Base-by-base conservation (phyloP, 257 asterid species). In the Ophiorrhiza pumila region DNA sequence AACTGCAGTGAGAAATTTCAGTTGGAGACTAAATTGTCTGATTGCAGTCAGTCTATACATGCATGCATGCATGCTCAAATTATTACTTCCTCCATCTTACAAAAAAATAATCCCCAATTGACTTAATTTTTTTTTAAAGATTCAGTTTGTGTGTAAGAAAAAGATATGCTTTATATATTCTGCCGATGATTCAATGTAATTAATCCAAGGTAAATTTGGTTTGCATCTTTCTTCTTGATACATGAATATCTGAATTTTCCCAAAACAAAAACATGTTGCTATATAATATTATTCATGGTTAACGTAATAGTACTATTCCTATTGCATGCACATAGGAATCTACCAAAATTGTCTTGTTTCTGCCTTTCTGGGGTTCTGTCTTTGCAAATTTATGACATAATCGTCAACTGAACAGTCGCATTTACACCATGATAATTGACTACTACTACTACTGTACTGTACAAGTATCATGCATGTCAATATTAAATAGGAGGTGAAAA, bases 341-440 rank as follows among this genome's bases (percentile, higher is more conserved):
- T 2, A 0, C 1, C 23, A 52, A 4, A 18, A 65, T 31, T 5
- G 27, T 29, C 58, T 67, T 47, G 14, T 27, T 67, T 47, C 4
- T 66, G 10, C 61, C 25, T 27, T 67, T 47, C 4, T 66, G 10
- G 72, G 39, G 41, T 32, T 37, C 41, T 17, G 12, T 65, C 31
- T 14, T 42, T 42, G 43, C 68, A 57, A 27, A 71, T 71, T 71
- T 27, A 57, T 57, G 75, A 71, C 58, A 42, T 23, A 27, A 71
- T 45, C 68, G 59, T 60, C 68, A 58, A 32, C 34, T 71, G 59
- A 71, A 25, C 74, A 17, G 59, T 42, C 58, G 45, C 68, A 71
- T 71, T 58, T 71, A 56, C 74, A 25, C 45, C 74, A 71, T 25
- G 50, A 23, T 59, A 39, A 27, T 53, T 13, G 53, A 39, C 23